These are phyloP conservation scores for Penicillium sp. DNA, from an alignment of 2,329 filamentous ascomycete species.

Conservation along the genomic window DNA sequence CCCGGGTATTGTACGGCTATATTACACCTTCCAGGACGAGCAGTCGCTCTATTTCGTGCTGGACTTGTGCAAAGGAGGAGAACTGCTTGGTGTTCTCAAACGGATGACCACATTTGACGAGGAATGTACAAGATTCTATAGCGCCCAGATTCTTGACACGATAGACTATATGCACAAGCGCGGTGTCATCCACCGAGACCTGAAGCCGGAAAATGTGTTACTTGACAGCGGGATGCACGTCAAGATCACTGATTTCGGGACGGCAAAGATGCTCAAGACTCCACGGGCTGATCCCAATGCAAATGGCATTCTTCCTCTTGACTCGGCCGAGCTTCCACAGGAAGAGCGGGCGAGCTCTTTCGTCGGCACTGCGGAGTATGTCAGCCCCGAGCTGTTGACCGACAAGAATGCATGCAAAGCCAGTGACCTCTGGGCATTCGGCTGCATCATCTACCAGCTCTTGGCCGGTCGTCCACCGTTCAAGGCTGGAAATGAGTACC, in stretches of 20 bases:
- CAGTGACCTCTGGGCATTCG: constrained; percentile 96
- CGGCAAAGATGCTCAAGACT: constrained; percentile 75
- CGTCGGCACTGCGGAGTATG: constrained; percentile 94
- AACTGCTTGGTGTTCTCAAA: constrained; percentile 84
- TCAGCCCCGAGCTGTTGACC: constrained; percentile 91
- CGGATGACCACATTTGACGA: constrained; percentile 90
- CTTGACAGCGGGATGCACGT: constrained; percentile 93
- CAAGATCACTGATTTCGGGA: constrained; percentile 98
- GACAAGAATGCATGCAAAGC: constrained; percentile 97
- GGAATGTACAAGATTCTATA: constrained; percentile 89
- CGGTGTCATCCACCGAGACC: constrained; percentile 88
- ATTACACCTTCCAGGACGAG: constrained; percentile 98
- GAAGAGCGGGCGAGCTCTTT: constrained; percentile 80
- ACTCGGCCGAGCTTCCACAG: constrained; percentile 51
- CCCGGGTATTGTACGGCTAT: constrained; percentile 87
- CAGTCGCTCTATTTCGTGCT: constrained; percentile 92
- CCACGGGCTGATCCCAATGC: constrained; percentile 40
- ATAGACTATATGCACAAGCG: constrained; percentile 97
- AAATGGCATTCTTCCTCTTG: constrained; percentile 40
- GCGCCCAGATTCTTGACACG: constrained; percentile 88
- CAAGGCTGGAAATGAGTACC: constrained; percentile 89
- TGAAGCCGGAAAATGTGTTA: constrained; percentile 95
- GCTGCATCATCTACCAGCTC: constrained; percentile 94
- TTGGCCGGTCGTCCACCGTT: constrained; percentile 93
- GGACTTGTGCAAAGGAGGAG: constrained; percentile 83